These are phyloP conservation scores for Lactifluus pinguis DNA, from an alignment of 768 basidiomycete genomes.

Conservation along the genomic window DNA sequence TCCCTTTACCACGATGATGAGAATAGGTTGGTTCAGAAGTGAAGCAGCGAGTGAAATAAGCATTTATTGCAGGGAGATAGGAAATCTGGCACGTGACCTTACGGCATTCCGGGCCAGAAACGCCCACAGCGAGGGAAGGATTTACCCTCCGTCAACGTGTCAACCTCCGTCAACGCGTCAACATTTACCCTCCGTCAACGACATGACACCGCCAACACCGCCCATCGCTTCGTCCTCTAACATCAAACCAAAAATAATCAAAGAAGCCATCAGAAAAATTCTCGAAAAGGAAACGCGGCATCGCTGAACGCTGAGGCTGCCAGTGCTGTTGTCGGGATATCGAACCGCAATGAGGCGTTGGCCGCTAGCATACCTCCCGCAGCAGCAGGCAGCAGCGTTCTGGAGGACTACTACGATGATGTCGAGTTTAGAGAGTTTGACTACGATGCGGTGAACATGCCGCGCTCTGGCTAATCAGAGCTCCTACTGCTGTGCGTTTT, in stretches of 20 bases:
- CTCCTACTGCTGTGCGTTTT: constrained; percentile 8
- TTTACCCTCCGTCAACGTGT: no score
- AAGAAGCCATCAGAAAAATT: background rate
- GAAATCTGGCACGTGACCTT: no score
- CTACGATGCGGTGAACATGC: constrained; percentile 14
- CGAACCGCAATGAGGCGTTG: background rate
- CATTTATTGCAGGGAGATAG: no score
- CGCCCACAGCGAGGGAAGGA: no score
- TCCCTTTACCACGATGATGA: no score
- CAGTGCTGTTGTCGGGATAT: background rate
- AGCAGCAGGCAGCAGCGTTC: background rate
- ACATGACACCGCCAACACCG: no score
- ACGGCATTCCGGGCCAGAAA: no score
- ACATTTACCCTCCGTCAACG: no score
- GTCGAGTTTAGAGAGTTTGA: constrained; percentile 19
- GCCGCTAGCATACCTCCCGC: background rate
- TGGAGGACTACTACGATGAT: background rate
- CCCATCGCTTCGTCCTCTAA: no score
- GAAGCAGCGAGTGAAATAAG: no score
- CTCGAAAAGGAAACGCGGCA: background rate
- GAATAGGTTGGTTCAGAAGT: no score
- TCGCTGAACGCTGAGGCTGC: background rate
- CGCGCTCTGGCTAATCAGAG: constrained; percentile 20
- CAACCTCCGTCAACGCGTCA: no score
- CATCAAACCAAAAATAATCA: background rate